A percentile compares a stretch with the other conserved stretches of the same genome.
Conservation (phyloP, 352 stramenopile species). For the Pythium grandisporangium region DNA sequence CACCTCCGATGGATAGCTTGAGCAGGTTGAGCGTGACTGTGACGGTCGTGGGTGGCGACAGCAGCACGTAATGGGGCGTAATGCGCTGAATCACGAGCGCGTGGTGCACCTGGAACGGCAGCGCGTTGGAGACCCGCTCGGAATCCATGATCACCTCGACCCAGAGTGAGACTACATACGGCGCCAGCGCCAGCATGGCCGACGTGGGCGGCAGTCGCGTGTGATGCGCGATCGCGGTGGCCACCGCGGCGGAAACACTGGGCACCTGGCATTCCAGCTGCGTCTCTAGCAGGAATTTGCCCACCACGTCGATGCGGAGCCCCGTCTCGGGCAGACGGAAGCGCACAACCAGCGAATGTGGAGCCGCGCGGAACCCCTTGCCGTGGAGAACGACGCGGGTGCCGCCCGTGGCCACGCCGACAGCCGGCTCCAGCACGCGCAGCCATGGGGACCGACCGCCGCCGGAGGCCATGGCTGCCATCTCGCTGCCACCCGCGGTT, state of each 20-base stretch:
- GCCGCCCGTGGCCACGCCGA: constrained; percentile 33
- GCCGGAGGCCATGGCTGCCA: too few species aligned
- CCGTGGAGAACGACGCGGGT: constrained; percentile 48
- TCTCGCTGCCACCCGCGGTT: too few species aligned
- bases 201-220: constrained; percentile 35
- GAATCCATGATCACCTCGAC: constrained; percentile 59
- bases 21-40: constrained; percentile 47
- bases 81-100: constrained; percentile 35
- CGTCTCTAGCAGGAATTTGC: constrained; percentile 38
- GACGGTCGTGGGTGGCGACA: constrained; percentile 27
- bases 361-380: constrained; percentile 39
- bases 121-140: constrained; percentile 36
- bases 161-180: constrained; percentile 30
- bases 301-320: constrained; percentile 24
- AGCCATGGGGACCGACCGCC: too few species aligned
- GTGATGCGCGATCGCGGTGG: constrained; percentile 19
- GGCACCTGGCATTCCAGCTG: constrained; percentile 52
- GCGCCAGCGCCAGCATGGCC: constrained; percentile 26
- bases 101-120: constrained; percentile 42
- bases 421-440: constrained; percentile 37
- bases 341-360: constrained; percentile 57
- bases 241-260: constrained; percentile 29
- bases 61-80: constrained; percentile 46
- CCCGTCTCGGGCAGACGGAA: constrained; percentile 27
- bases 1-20: too few species aligned